Base-by-base conservation (phyloP, 169 alveolate genomes). In the Eimeria acervulina region DNA sequence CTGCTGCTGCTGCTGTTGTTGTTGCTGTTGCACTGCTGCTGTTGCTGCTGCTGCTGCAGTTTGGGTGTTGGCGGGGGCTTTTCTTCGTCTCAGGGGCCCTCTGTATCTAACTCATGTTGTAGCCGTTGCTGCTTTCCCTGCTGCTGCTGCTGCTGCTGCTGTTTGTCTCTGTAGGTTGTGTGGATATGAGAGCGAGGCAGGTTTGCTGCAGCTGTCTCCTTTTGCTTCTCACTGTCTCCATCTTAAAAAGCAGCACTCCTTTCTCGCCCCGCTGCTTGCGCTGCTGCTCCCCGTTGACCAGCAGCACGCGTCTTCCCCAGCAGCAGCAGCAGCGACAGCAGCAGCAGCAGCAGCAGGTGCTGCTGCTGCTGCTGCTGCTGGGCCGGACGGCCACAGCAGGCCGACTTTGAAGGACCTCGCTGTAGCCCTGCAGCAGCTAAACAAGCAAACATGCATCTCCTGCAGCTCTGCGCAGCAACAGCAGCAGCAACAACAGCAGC, bases 161-260 rank as follows among this genome's bases (percentile, higher is more conserved):
- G 28, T 3, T 68, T 68, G 1, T 68, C 80, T 68, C 80, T 68
- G 80, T 28, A 21, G 28, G 36, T 28, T 36, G 28, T 38, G 59
- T 33, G 85, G 55, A 17, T 74, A 8, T 74, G 85, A 44, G 85
- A 31, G 52, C 21, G 0, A 12, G 59, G 26, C n/a, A 7, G 36
- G 3, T 13, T 28, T 52, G 44, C 33, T 28, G 38, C 38, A 63
- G 76, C 12, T 28, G n/a, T 63, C 76, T 26, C 36, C 76, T 23
- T 78, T 78, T 78, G 89, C 38, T 51, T 17, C 89, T 26, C 89
- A 78, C 33, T 33, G 61, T 12, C 55, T 78, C 63, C 89, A 78
- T 44, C 66, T 78, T 17, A 59, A 17, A 12, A 51, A 15, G 38
- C 63, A 44, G 23, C 89, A 78, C 21, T 17, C 59, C 33, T 36